Percentiles rank a stretch among this genome's conserved stretches.
Evolutionary conservation across 768 basidiomycete species (phyloP).

Genomic region (Lactarius deliciosus): DNA sequence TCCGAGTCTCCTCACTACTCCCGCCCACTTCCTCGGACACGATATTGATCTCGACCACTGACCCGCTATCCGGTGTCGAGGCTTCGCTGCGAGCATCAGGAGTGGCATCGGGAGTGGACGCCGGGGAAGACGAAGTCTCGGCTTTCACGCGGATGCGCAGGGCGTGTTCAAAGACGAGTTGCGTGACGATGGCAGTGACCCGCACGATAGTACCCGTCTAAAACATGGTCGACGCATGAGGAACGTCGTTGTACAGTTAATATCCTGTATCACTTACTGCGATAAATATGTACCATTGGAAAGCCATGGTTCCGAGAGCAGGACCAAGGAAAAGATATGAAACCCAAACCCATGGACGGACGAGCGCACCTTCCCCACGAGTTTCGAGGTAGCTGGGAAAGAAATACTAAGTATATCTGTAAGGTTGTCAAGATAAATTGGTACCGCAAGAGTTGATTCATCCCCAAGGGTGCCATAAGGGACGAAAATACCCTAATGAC

Average conservation of each 20-base stretch:
- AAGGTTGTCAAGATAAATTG: background rate
- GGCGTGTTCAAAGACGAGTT: slow-evolving; percentile 56
- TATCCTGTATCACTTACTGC: slow-evolving; percentile 30
- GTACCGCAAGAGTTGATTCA: slow-evolving; percentile 37
- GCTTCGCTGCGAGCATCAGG: slow-evolving; percentile 31
- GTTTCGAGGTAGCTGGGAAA: slow-evolving; percentile 56
- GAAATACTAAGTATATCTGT: background rate
- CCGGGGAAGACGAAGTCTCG: slow-evolving; percentile 34
- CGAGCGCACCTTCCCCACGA: slow-evolving; percentile 44
- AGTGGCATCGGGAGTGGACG: slow-evolving; percentile 23
- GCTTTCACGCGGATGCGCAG: slow-evolving; percentile 53
- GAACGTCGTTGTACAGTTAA: too few species aligned
- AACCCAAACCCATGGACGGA: slow-evolving; percentile 75
- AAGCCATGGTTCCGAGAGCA: slow-evolving; percentile 41
- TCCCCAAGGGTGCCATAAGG: slow-evolving; percentile 36
- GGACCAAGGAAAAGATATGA: slow-evolving; percentile 50
- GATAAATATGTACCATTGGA: slow-evolving; percentile 54
- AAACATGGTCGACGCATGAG: background rate
- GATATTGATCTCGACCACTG: slow-evolving; percentile 25
- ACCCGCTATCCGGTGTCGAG: slow-evolving; percentile 32
- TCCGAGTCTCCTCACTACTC: slow-evolving; percentile 26
- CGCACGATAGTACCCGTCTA: slow-evolving; percentile 42
- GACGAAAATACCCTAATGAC: slow-evolving; percentile 25
- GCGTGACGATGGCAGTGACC: slow-evolving; percentile 48
- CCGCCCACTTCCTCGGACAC: slow-evolving; percentile 13